phyloP scores from a whole-genome alignment of 805 yeast species.

The Myxozyma melibiosi region DNA sequence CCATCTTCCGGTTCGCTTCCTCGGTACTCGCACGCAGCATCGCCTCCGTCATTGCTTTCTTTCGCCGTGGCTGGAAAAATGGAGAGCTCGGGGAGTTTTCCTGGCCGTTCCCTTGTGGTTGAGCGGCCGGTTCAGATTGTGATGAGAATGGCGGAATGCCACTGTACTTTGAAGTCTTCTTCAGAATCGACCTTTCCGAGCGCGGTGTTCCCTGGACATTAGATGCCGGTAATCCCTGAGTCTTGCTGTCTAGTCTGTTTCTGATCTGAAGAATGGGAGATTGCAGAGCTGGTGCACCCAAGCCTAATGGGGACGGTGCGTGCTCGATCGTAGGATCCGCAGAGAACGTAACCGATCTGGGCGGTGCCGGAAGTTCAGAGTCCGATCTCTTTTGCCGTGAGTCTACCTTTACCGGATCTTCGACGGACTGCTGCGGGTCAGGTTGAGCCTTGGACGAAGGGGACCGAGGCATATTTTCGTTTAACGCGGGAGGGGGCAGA shows the following conservation, averaged over 20 bases:
- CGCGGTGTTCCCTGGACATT: constrained; percentile 12
- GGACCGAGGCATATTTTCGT: background rate
- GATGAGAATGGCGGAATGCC: background rate
- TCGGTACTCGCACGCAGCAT: constrained; percentile 8
- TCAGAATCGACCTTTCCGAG: constrained; percentile 12
- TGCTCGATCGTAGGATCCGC: constrained; percentile 7
- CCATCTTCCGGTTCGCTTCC: constrained; percentile 2
- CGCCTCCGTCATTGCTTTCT: background rate
- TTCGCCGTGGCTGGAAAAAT: constrained; percentile 1
- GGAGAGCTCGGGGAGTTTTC: background rate
- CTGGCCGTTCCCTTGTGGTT: background rate
- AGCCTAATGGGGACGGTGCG: constrained; percentile 13
- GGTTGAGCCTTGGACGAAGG: background rate
- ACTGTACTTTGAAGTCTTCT: constrained; percentile 14
- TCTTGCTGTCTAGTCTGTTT: no score
- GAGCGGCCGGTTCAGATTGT: background rate
- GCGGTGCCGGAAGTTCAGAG: background rate
- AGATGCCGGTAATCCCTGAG: no score
- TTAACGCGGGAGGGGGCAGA: constrained; percentile 30
- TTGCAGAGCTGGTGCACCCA: constrained; percentile 26
- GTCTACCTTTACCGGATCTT: no score
- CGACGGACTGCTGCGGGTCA: no score
- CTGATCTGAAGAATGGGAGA: background rate
- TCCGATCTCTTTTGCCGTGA: background rate
- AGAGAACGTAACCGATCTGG: constrained; percentile 26